Conservation (phyloP, 2,329 filamentous ascomycete genomes). For the Lachnellula cervina region DNA sequence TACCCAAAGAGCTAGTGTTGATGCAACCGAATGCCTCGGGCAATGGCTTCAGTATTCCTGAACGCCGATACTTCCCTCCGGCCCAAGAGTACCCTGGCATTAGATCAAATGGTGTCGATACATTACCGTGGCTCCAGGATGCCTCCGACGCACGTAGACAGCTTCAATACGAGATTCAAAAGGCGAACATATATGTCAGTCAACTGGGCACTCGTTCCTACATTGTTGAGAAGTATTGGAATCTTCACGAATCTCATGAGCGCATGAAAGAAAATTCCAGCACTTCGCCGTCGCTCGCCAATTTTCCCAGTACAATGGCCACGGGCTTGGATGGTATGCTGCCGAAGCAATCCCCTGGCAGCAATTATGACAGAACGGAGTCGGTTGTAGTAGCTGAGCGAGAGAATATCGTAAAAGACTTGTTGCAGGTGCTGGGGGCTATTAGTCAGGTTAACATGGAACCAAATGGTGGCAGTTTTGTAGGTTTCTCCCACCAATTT, state of each 20-base stretch:
- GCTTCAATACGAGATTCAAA: constrained; percentile 83
- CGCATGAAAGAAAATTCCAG: constrained; percentile 34
- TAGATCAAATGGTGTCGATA: constrained; percentile 29
- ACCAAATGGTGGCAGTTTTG: constrained; percentile 59
- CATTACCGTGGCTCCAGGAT: constrained; percentile 8
- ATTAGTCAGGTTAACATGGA: constrained; percentile 86
- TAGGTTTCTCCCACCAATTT: constrained; percentile 36
- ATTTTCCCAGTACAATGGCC: constrained; percentile 25
- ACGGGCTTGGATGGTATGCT: constrained; percentile 25
- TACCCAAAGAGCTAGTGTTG: constrained; percentile 62
- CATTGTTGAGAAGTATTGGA: constrained; percentile 81
- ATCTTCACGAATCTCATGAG: constrained; percentile 63
- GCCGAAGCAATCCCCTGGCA: constrained; percentile 34
- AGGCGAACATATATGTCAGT: constrained; percentile 82
- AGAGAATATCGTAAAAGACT: constrained; percentile 74
- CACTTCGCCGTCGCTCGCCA: constrained; percentile 5
- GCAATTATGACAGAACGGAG: constrained; percentile 37
- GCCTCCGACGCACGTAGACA: constrained; percentile 38
- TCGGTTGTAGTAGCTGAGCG: constrained; percentile 65
- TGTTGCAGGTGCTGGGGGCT: constrained; percentile 68
- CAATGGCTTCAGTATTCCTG: constrained; percentile 35
- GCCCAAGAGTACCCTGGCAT: constrained; percentile 35
- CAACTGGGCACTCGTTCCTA: constrained; percentile 78
- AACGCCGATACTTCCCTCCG: constrained; percentile 49
- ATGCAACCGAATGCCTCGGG: constrained; percentile 41